Percentiles rank a stretch among this genome's conserved stretches.
These are phyloP conservation scores for Xerocomus potaroensis DNA, from an alignment of 768 basidiomycete genomes.

Conservation along the genomic window DNA sequence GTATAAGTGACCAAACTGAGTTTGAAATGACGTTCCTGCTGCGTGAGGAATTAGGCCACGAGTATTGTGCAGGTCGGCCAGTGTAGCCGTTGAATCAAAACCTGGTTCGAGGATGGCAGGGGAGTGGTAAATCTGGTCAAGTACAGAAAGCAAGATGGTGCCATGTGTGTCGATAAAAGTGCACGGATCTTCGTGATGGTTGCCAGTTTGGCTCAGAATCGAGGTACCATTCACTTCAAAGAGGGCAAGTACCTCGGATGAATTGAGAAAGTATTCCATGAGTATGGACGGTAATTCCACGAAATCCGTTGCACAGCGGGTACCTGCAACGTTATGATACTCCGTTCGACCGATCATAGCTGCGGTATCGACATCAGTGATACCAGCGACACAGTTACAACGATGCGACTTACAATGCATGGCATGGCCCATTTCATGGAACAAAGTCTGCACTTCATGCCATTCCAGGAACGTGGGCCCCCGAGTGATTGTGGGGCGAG, in stretches of 20 bases:
- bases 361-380: conserved; percentile 30
- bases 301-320: conserved; percentile 96
- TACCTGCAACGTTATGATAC: conserved; percentile 96
- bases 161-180: conserved; percentile 84
- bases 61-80: conserved; percentile 57
- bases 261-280: conserved; percentile 96
- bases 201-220: conserved; percentile 45
- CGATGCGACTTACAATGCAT: conserved; percentile 85
- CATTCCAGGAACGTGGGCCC: conserved; percentile 78
- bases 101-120: conserved; percentile 44
- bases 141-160: conserved; percentile 81
- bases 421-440: conserved; percentile 99
- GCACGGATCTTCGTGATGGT: conserved; percentile 73
- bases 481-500: conserved; percentile 51
- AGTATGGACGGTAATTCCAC: conserved; percentile 97
- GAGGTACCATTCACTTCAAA: conserved; percentile 56
- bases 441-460: conserved; percentile 91
- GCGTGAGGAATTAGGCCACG: conserved; percentile 84
- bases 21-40: conserved; percentile 85
- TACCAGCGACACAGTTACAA: conserved; percentile 1
- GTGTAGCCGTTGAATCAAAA: conserved; percentile 72
- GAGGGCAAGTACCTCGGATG: conserved; percentile 75
- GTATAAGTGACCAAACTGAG: conserved; percentile 92
- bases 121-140: conserved; percentile 93
- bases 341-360: conserved; percentile 98